phyloP scores from a whole-genome alignment of 768 basidiomycete species.

The Udeniomyces megalosporus region DNA sequence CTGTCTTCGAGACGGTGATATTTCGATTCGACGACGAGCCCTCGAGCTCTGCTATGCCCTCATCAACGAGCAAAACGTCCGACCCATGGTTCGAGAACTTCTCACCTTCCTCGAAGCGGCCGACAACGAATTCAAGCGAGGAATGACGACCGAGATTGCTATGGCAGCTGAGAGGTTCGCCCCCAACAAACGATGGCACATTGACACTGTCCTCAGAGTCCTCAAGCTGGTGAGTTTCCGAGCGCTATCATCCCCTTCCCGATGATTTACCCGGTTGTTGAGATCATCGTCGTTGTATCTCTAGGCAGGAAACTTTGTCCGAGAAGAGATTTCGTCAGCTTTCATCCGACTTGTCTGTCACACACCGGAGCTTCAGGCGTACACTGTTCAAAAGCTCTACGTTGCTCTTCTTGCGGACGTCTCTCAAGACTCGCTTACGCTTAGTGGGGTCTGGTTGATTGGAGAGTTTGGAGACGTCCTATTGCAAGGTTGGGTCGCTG shows the following conservation, averaged over 20 bases:
- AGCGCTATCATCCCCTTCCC: neutral
- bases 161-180: conserved; percentile 91
- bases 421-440: conserved; percentile 87
- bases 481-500: conserved; percentile 66
- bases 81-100: conserved; percentile 77
- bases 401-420: conserved; percentile 74
- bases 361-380: conserved; percentile 89
- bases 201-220: conserved; percentile 86
- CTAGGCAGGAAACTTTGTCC: conserved; percentile 92
- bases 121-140: conserved; percentile 95
- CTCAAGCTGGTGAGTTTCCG: conserved; percentile 57
- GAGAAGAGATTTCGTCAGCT: conserved; percentile 84
- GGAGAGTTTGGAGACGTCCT: conserved; percentile 91
- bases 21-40: conserved; percentile 91
- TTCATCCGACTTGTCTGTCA: conserved; percentile 94
- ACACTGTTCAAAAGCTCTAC: conserved; percentile 83
- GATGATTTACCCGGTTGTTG: too few relatives aligned
- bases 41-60: conserved; percentile 93
- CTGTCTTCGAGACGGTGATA: conserved; percentile 95
- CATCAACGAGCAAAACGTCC: conserved; percentile 86
- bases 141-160: conserved; percentile 93
- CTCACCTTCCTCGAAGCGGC: conserved; percentile 94
- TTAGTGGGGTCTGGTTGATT: conserved; percentile 86
- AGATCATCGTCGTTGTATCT: neutral
- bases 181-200: conserved; percentile 97